A percentile compares a stretch with the other conserved stretches of the same genome.
Conservation (phyloP, 2,329 filamentous ascomycete genomes). For the Monilinia fructigena region DNA sequence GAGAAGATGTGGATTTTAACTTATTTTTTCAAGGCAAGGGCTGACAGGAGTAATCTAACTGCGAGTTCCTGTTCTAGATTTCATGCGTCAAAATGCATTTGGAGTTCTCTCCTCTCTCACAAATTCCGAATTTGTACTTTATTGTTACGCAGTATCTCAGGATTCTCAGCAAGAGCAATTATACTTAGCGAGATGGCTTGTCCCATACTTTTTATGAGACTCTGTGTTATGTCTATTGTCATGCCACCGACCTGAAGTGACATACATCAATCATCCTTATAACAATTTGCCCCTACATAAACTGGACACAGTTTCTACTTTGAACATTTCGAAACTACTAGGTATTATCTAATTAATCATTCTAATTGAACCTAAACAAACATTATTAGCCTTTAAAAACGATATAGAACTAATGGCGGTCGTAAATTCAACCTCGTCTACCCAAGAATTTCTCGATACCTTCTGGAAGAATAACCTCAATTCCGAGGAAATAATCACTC, state of each 20-base stretch:
- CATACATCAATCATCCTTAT: not conserved
- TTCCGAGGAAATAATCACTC: not conserved
- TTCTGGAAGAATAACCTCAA: constrained; percentile 20
- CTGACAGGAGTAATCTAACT: not conserved
- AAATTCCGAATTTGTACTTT: not conserved
- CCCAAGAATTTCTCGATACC: constrained; percentile 7
- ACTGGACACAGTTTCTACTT: not conserved
- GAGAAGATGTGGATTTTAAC: not conserved
- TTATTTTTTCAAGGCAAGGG: not conserved
- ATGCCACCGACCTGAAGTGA: not conserved
- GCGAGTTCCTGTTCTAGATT: not conserved
- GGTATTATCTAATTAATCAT: not conserved
- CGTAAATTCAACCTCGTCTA: not conserved
- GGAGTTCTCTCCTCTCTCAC: not conserved
- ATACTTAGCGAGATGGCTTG: not conserved
- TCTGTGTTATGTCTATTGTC: not conserved
- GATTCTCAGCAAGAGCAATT: not conserved
- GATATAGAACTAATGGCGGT: not conserved
- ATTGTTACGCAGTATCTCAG: too few species aligned
- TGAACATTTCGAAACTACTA: not conserved
- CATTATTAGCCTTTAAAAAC: not conserved
- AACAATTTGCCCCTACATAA: not conserved
- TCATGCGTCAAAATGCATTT: not conserved
- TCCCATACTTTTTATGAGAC: not conserved
- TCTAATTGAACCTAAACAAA: not conserved